phyloP scores from a whole-genome alignment of 208 protist species.

The Acanthamoeba triangularis region DNA sequence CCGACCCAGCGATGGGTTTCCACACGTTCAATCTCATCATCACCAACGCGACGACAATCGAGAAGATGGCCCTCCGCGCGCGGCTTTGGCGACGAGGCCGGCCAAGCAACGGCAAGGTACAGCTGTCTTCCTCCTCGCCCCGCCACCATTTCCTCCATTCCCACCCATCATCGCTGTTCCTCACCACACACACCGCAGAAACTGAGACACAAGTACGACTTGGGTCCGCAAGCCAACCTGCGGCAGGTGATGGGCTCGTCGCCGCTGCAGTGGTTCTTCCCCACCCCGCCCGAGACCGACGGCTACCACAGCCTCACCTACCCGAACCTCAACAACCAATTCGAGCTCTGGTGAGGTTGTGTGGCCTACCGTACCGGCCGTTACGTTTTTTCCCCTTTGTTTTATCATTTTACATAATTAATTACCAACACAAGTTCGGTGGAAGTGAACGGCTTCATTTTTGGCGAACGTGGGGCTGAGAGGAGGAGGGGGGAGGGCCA shows the following conservation, averaged over 20 bases:
- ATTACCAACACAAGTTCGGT: too few species aligned
- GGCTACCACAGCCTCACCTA: constrained; percentile 1
- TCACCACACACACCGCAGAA: background rate
- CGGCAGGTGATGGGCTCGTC: constrained; percentile 1
- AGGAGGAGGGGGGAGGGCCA: too few species aligned
- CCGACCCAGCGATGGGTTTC: background rate
- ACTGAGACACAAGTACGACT: background rate
- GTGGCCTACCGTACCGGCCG: too few species aligned
- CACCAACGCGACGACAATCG: constrained; percentile 1
- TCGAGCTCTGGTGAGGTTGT: constrained; percentile 25
- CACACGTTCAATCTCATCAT: background rate
- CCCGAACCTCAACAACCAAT: constrained; percentile 22
- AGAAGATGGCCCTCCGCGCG: background rate
- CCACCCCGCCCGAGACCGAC: constrained; percentile 1
- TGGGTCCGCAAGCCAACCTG: constrained; percentile 16
- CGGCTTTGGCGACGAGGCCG: background rate
- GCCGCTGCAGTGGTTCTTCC: constrained; percentile 24
- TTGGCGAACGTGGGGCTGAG: too few species aligned
- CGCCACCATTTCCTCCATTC: background rate
- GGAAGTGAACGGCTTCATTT: too few species aligned
- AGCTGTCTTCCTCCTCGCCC: too few species aligned
- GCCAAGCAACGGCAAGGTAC: background rate
- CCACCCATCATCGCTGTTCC: background rate
- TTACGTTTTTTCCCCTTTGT: too few species aligned
- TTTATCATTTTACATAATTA: too few species aligned